Percentiles rank a stretch among this genome's conserved stretches.
These are phyloP conservation scores for Trypanosoma brucei DNA, from an alignment of 208 protist species.

Conservation along the genomic window DNA sequence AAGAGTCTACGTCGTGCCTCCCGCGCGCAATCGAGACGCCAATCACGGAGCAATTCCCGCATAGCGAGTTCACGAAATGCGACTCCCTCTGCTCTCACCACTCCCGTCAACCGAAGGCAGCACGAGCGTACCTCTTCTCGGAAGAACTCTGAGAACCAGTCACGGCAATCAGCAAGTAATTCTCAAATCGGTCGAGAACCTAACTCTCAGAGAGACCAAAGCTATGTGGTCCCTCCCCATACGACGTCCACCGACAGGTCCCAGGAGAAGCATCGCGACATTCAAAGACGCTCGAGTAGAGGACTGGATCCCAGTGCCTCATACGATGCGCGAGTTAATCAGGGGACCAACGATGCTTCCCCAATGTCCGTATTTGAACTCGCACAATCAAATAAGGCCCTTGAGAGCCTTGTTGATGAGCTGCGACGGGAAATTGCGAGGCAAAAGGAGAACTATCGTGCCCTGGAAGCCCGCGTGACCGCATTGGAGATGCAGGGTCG, in stretches of 20 bases:
- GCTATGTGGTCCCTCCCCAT: not conserved
- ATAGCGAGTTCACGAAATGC: constrained; percentile 19
- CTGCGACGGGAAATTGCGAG: constrained; percentile 30
- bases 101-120: not conserved
- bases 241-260: not conserved
- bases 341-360: constrained; percentile 3
- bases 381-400: constrained; percentile 16
- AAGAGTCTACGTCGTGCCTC: constrained; percentile 75
- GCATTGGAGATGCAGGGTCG: constrained; percentile 32
- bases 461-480: constrained; percentile 39
- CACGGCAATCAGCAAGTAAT: constrained; percentile 8
- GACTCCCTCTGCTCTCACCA: constrained; percentile 1
- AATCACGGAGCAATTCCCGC: constrained; percentile 37
- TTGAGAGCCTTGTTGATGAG: constrained; percentile 32
- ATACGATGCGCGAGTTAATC: not conserved
- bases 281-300: not conserved
- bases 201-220: not conserved
- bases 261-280: not conserved
- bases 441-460: constrained; percentile 24
- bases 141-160: constrained; percentile 11
- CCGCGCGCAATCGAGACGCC: constrained; percentile 68
- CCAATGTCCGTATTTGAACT: not conserved
- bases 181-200: not conserved
- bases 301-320: not conserved
- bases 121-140: constrained; percentile 8